These are phyloP conservation scores for Trypanosoma mega DNA, from an alignment of 208 protist species.

Conservation along the genomic window DNA sequence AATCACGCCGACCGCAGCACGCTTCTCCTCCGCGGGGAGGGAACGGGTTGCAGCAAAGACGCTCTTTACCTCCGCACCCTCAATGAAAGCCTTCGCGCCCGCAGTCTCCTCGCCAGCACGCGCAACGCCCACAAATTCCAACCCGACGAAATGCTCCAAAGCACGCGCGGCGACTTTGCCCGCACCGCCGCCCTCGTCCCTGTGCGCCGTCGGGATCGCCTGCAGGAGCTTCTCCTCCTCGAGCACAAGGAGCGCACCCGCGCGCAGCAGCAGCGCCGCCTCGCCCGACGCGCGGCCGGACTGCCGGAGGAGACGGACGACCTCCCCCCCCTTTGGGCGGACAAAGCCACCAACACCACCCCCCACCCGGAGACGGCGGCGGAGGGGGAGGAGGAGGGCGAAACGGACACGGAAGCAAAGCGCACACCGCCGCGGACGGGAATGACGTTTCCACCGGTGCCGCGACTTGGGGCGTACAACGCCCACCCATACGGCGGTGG, in stretches of 20 bases:
- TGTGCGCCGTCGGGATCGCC: conserved; percentile 81
- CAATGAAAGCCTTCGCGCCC: conserved; percentile 46
- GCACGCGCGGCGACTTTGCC: conserved; percentile 69
- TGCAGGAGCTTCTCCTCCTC: conserved; percentile 85
- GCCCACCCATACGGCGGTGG: conserved; percentile 75
- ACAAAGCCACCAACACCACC: conserved; percentile 26
- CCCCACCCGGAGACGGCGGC: conserved; percentile 29
- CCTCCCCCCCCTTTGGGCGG: conserved; percentile 1
- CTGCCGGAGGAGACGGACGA: conserved; percentile 42
- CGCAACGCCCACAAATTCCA: conserved; percentile 73
- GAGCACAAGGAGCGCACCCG: conserved; percentile 74
- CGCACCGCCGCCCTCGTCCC: conserved; percentile 59
- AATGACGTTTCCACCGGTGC: not conserved
- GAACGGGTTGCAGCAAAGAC: conserved; percentile 50
- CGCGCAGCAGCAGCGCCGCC: conserved; percentile 56
- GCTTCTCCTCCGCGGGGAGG: conserved; percentile 32
- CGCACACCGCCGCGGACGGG: no score
- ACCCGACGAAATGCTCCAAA: conserved; percentile 80
- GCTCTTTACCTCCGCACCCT: conserved; percentile 75
- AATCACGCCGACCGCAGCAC: conserved; percentile 26
- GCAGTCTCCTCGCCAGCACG: conserved; percentile 57
- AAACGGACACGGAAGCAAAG: not conserved
- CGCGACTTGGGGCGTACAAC: conserved; percentile 49
- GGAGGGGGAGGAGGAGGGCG: conserved; percentile 18
- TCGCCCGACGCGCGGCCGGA: conserved; percentile 49